phyloP scores from a whole-genome alignment of 352 stramenopile species.

The Pythium coloratum region DNA sequence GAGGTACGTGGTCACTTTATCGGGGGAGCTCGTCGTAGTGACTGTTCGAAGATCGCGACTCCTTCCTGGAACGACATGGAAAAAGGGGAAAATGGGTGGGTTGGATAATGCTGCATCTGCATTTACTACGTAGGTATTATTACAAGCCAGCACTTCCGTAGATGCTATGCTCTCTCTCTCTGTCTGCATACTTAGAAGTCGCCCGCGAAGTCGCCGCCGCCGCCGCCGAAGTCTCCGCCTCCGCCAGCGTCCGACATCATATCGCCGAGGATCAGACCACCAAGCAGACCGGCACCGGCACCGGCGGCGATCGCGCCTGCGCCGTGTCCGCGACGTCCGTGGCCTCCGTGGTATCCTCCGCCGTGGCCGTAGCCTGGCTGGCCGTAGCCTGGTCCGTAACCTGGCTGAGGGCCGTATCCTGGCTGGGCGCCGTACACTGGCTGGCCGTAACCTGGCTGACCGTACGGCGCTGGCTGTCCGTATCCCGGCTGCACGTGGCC shows the following conservation, averaged over 20 bases:
- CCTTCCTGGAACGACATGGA: no score
- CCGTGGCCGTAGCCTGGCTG: constrained; percentile 14
- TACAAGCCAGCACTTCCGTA: constrained; percentile 2
- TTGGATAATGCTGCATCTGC: background rate
- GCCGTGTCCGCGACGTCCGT: constrained; percentile 16
- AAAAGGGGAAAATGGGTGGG: no score
- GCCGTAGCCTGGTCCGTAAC: constrained; percentile 22
- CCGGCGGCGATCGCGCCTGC: constrained; percentile 16
- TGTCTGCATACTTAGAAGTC: constrained; percentile 19
- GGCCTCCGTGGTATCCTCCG: background rate
- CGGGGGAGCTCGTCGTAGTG: background rate
- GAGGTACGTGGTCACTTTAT: background rate
- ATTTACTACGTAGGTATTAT: constrained; percentile 1
- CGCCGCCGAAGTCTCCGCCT: constrained; percentile 7
- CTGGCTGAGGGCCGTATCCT: constrained; percentile 19
- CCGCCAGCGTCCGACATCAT: constrained; percentile 26
- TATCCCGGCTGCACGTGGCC: constrained; percentile 18
- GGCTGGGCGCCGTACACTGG: constrained; percentile 14
- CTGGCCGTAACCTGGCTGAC: constrained; percentile 20
- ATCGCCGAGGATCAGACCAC: constrained; percentile 25
- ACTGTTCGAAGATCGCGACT: background rate
- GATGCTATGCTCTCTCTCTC: background rate
- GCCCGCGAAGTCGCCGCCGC: constrained; percentile 21
- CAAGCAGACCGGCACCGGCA: constrained; percentile 19
- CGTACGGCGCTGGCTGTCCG: constrained; percentile 14